Base-by-base conservation (phyloP, 2,329 filamentous ascomycete species). In the Pyrenochaeta sp. region DNA sequence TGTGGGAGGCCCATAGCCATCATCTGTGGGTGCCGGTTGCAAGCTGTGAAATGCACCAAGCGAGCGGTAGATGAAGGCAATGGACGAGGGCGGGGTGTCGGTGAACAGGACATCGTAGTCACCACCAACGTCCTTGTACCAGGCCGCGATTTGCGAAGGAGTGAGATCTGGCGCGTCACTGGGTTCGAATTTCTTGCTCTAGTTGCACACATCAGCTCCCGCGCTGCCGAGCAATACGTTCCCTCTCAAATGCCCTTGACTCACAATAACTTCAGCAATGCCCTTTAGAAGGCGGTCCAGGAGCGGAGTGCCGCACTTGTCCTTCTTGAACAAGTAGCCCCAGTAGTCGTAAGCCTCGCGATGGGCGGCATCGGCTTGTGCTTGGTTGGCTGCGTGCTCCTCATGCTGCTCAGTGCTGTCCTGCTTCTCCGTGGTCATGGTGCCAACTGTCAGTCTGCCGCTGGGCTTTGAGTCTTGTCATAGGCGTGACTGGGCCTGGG, bases 51-150 rank as follows among this genome's bases (percentile, higher is more conserved):
- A 88, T 68, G 93, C 96, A 58, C 93, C 94, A 37, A 96, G 83
- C 6, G 89, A 89, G 63, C 90, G 88, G 79, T 95, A 97, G 54
- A 96, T 94, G 74, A 90, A 95, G 19, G 92, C 94, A 51, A 99
- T 85, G 29, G 87, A 86, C 24, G 84, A 76, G 48, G 86, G 75
- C 14, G 88, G 85, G 22, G 88, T 89, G 3, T 86, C 80, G 28
- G 93, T 77, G 69, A 97, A 97, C 40, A 97, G 82, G 17, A 76
- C 67, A 44, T 79, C 76, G 68, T 76, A 65, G 72, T 77, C 57
- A 60, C 74, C 68, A 58, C 76, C 58, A 48, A 77, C 64, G 40
- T 75, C 67, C 48, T 73, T 72, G 65, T 80, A 79, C 71, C 78
- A 79, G 27, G 69, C 68, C 18, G 76, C 76, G 29, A 79, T 70